phyloP scores from a whole-genome alignment of 2,329 filamentous ascomycete species.

The Beauveria pseudobassiana region DNA sequence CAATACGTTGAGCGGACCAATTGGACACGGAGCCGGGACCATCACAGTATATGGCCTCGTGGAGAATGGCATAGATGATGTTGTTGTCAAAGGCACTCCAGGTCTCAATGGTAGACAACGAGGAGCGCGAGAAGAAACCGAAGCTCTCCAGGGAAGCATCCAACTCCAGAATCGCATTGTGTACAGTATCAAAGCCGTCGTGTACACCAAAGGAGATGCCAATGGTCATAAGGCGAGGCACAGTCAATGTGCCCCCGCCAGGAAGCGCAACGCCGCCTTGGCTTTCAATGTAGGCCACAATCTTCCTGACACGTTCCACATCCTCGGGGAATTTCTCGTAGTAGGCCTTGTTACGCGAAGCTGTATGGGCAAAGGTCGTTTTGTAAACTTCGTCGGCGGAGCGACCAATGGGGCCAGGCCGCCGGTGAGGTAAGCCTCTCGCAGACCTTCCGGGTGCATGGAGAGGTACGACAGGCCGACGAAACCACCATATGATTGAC shows the following conservation, averaged over 20 bases:
- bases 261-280: slow-evolving; percentile 55
- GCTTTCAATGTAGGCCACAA: slow-evolving; percentile 57
- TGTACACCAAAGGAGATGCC: slow-evolving; percentile 74
- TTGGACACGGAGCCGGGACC: slow-evolving; percentile 53
- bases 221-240: slow-evolving; percentile 66
- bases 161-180: slow-evolving; percentile 63
- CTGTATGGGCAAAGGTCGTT: slow-evolving; percentile 61
- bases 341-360: slow-evolving; percentile 67
- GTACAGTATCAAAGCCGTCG: slow-evolving; percentile 68
- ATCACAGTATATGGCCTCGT: slow-evolving; percentile 83
- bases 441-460: slow-evolving; percentile 66
- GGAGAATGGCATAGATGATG: slow-evolving; percentile 77
- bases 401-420: slow-evolving; percentile 72
- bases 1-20: slow-evolving; percentile 67
- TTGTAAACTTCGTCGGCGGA: slow-evolving; percentile 68
- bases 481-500: slow-evolving; percentile 90
- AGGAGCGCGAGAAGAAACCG: slow-evolving; percentile 65
- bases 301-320: slow-evolving; percentile 54
- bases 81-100: slow-evolving; percentile 64
- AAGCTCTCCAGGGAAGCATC: slow-evolving; percentile 68
- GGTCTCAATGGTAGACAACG: slow-evolving; percentile 60
- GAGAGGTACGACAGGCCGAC: slow-evolving; percentile 78
- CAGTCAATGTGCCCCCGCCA: slow-evolving; percentile 64
- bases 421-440: slow-evolving; percentile 78
- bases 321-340: slow-evolving; percentile 85